Base-by-base conservation (phyloP, 2,329 filamentous ascomycete genomes). In the Venturia effusa region DNA sequence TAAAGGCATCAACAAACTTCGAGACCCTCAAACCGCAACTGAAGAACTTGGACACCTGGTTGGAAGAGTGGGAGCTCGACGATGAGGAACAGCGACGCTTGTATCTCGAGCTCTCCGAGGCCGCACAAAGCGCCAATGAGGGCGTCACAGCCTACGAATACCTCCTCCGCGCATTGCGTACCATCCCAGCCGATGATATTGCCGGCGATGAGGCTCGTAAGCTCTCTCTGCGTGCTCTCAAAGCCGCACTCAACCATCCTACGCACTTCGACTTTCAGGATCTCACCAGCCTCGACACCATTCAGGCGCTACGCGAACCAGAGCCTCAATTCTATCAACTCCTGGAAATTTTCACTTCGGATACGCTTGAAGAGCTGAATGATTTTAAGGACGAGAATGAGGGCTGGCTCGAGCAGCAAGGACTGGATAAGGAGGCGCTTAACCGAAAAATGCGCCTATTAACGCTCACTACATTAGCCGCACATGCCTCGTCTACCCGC, bases 371-470 rank as follows among this genome's bases (percentile, higher is more conserved):
- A 74, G 91, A 96, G 77, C 96, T 94, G 80, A 89, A 91, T 76
- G 92, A 96, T 78, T 97, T 97, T 81, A 86, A 90, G 74, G 89
- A 95, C 71, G 90, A 95, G 79, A 90, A 96, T 78, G 84, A 89
- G 68, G 89, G 88, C 67, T 96, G 91, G 79, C 79, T 97, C 66
- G 87, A 92, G 75, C 83, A 88, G 71, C 84, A 90, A 72, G 84
- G 85, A 68, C 83, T 82, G 32, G 87, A 96, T 73, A 82, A 84
- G 71, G 84, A 84, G 62, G 86, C 85, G 67, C 84, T 97, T 69
- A 86, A 92, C 82, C 90, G 89, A 76, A 99, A 99, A 83, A 97
- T 97, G 84, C 90, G 94, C 70, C 86, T 99, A 57, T 84, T 99
- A 65, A 97, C 94, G 17, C 89, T 99, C 69, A 88, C 93, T 68